Evolutionary conservation across 202 grass and related monocot species (phyloP).

Genomic region (Hordeum pubiflorum): DNA sequence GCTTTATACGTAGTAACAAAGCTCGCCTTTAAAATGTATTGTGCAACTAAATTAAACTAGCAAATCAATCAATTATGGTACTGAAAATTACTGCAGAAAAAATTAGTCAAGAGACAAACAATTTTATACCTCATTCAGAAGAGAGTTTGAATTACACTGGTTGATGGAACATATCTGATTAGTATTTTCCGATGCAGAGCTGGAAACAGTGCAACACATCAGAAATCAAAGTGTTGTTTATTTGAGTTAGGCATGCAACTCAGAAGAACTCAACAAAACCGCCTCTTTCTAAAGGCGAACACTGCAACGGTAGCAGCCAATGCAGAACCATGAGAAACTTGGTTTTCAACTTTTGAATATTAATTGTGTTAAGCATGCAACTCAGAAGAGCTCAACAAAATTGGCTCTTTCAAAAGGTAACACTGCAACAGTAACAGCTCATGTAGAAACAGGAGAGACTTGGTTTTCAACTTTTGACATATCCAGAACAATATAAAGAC

Average conservation of each 20-base stretch:
- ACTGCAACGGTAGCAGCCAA: not conserved
- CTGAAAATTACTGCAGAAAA: conserved; percentile 16
- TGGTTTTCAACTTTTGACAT: not conserved
- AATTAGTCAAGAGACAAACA: not conserved
- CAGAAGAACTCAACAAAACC: conserved; percentile 12
- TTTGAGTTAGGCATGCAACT: conserved; percentile 25
- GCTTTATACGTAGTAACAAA: conserved; percentile 20
- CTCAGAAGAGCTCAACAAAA: conserved; percentile 15
- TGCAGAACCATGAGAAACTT: conserved; percentile 23
- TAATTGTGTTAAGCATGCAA: conserved; percentile 26
- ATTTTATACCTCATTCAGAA: conserved; percentile 77
- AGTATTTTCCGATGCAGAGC: conserved; percentile 61
- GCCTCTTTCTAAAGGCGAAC: not conserved
- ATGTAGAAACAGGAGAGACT: conserved; percentile 19
- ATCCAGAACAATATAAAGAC: not conserved
- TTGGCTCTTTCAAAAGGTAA: not conserved
- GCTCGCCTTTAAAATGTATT: conserved; percentile 12
- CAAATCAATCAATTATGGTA: not conserved
- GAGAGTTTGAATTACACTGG: conserved; percentile 81
- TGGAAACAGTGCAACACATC: conserved; percentile 43
- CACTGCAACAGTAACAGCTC: not conserved
- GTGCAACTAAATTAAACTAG: conserved; percentile 17
- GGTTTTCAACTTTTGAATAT: not conserved
- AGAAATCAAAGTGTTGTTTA: conserved; percentile 24
- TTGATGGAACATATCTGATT: conserved; percentile 97